Evolutionary conservation across 352 stramenopile species (phyloP).

Genomic region (Globisporangium canariense): DNA sequence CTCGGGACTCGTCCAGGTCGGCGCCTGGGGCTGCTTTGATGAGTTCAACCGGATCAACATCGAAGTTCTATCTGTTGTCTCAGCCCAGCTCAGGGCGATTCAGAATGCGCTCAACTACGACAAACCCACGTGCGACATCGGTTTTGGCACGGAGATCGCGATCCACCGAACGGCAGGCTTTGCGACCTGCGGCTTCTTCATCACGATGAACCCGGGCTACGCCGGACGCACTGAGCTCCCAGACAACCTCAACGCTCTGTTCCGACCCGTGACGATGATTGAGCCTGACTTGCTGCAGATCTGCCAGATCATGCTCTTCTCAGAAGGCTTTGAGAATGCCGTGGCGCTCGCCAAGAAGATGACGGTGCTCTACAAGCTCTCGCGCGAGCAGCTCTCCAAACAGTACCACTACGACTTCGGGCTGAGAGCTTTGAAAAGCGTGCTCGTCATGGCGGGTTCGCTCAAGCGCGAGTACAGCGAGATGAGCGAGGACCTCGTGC

Average conservation of each 20-base stretch:
- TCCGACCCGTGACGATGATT: conserved; percentile 93
- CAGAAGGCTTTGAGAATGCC: conserved; percentile 90
- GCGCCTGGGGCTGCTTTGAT: conserved; percentile 84
- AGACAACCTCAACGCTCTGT: conserved; percentile 92
- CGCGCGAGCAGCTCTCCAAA: conserved; percentile 93
- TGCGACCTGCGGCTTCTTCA: conserved; percentile 93
- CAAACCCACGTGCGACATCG: conserved; percentile 89
- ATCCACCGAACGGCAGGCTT: conserved; percentile 92
- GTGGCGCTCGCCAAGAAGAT: conserved; percentile 91
- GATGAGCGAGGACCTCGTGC: conserved; percentile 93
- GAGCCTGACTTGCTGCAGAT: conserved; percentile 91
- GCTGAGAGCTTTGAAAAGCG: conserved; percentile 91
- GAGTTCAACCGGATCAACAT: conserved; percentile 90
- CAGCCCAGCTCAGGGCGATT: conserved; percentile 87
- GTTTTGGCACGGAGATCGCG: conserved; percentile 87
- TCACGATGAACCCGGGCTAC: conserved; percentile 95
- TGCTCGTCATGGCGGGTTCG: conserved; percentile 92
- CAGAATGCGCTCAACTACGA: conserved; percentile 93
- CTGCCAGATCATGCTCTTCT: conserved; percentile 94
- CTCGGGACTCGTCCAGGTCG: conserved; percentile 86
- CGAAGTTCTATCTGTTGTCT: conserved; percentile 84
- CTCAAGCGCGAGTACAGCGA: conserved; percentile 92
- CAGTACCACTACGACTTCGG: conserved; percentile 96
- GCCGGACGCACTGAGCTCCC: conserved; percentile 89
- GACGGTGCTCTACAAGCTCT: conserved; percentile 94